These are phyloP conservation scores for Termitomyces sp. DNA, from an alignment of 768 basidiomycete genomes.

Conservation along the genomic window DNA sequence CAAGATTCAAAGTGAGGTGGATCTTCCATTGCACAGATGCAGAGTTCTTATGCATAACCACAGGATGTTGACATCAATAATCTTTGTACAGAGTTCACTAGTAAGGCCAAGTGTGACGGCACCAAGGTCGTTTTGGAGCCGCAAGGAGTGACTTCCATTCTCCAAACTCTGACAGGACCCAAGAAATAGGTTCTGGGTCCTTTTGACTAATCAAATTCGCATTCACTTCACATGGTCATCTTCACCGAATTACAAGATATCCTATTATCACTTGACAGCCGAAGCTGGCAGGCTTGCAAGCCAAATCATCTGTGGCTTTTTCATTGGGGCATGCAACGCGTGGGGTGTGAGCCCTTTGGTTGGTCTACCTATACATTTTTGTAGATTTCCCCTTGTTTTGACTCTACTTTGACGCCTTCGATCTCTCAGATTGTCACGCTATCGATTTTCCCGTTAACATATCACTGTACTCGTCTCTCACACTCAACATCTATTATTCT, in stretches of 20 bases:
- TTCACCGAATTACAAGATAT: neutral
- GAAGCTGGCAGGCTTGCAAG: neutral
- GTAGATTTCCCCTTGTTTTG: neutral
- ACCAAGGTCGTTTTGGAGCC: constrained; percentile 75
- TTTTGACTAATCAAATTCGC: neutral
- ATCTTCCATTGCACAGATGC: neutral
- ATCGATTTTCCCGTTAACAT: neutral
- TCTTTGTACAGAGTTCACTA: constrained; percentile 72
- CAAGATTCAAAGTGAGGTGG: constrained; percentile 63
- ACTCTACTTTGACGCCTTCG: neutral
- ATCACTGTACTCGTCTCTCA: neutral
- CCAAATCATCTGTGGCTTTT: neutral
- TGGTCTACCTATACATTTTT: neutral
- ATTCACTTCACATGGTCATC: neutral
- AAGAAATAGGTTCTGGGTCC: constrained; percentile 11
- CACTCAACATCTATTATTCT: neutral
- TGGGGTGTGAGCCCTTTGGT: neutral
- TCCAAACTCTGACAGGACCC: constrained; percentile 30
- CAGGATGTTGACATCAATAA: constrained; percentile 77
- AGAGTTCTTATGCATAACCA: neutral
- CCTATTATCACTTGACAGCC: neutral
- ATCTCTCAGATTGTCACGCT: neutral
- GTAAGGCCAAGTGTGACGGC: constrained; percentile 80
- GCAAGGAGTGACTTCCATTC: constrained; percentile 40
- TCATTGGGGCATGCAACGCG: neutral